Base-by-base conservation (phyloP, 805 yeast species). In the Suhomyces sp. region DNA sequence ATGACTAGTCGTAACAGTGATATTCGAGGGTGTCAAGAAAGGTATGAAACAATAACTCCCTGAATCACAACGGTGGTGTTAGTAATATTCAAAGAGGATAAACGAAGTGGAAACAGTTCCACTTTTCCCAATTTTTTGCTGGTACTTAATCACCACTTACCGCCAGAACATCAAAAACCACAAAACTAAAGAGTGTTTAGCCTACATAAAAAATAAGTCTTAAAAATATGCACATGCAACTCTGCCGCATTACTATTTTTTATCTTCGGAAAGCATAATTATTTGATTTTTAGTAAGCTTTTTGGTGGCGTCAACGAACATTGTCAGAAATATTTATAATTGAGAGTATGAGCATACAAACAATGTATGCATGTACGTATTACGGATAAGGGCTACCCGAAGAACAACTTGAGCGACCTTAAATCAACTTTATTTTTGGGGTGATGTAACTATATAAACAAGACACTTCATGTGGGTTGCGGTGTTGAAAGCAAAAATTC, bases 161-260 rank as follows among this genome's bases (percentile, higher is more conserved):
- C 19, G 48, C 15, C 26, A 33, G 29, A 22, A 41, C 35, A 36
- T 40, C 50, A 38, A 5, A 13, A 5, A 12, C 26, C 53, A 27
- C 46, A 48, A 26, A 46, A 15, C 22, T 7, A 31, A 38, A 48
- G 41, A 41, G 31, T 27, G 45, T 48, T 42, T 48, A 47, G 36
- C 22, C 29, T 24, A 31, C 49, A 35, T 35, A 47, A 15, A 47
- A 47, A 47, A 35, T 47, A n/a, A 46, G 12, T 27, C 10, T 38
- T 12, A 38, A 38, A 38, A 38, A 38, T 38, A 38, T 38, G 42
- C 24, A 38, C 42, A 38, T 38, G 42, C 42, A 38, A 19, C 23
- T 9, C 23, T 38, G 42, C 24, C 24, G 36, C 17, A n/a, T 9
- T 38, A 17, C 22, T 9, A 7, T 38, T 38, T 9, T 17, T 38